A percentile compares a stretch with the other conserved stretches of the same genome.
Conservation (phyloP, 2,329 filamentous ascomycete species). For the Trichoderma endophyticum region DNA sequence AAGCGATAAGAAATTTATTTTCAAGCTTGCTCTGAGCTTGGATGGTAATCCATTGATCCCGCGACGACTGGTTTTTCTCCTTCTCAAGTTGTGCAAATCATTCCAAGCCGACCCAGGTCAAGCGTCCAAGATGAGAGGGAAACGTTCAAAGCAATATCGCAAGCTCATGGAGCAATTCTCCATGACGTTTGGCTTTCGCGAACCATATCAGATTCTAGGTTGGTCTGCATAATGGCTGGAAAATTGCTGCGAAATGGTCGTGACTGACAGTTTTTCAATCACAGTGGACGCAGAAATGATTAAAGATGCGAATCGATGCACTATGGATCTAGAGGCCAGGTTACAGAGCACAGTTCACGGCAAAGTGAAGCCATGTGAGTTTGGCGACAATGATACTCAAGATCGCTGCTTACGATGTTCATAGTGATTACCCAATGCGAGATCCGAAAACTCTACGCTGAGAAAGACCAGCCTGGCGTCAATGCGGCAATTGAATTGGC, state of each 20-base stretch:
- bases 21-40: slow-evolving; percentile 19
- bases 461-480: slow-evolving; percentile 52
- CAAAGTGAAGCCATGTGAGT: slow-evolving; percentile 74
- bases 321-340: slow-evolving; percentile 79
- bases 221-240: slow-evolving; percentile 27
- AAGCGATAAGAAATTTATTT: slow-evolving; percentile 42
- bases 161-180: slow-evolving; percentile 95
- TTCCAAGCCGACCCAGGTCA: not conserved
- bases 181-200: slow-evolving; percentile 83
- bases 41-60: not conserved
- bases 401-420: slow-evolving; percentile 24
- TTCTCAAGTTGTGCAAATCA: not conserved
- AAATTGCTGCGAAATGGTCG: not conserved
- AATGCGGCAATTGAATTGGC: slow-evolving; percentile 67
- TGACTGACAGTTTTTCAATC: not conserved
- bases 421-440: slow-evolving; percentile 77
- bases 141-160: slow-evolving; percentile 54
- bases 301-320: slow-evolving; percentile 74
- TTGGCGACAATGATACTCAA: not conserved
- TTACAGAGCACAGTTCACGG: slow-evolving; percentile 83
- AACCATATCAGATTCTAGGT: slow-evolving; percentile 88
- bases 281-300: slow-evolving; percentile 81
- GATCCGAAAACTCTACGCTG: slow-evolving; percentile 72
- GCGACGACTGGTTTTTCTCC: not conserved
- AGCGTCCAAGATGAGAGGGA: slow-evolving; percentile 44